phyloP scores from a whole-genome alignment of 192 early-diverging fungal genomes.

The Spizellomyces punctatus region DNA sequence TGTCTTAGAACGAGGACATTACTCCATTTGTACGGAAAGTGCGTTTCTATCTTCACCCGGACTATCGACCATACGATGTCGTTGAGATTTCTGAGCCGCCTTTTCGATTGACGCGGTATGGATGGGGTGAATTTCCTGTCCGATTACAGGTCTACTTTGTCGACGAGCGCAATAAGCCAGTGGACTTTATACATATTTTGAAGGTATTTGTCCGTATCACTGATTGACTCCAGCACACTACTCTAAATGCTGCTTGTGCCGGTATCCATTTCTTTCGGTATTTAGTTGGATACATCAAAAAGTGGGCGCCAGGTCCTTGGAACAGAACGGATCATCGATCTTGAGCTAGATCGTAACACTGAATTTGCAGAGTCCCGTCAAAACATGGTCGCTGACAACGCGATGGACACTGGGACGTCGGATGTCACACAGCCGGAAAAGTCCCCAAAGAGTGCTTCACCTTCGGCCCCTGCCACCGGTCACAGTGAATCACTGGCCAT shows the following conservation, averaged over 20 bases:
- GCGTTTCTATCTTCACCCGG: slow-evolving; percentile 86
- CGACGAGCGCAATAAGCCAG: slow-evolving; percentile 80
- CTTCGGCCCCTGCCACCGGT: not conserved
- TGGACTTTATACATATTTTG: slow-evolving; percentile 80
- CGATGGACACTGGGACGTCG: not conserved
- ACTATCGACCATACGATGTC: slow-evolving; percentile 86
- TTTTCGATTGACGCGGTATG: slow-evolving; percentile 84
- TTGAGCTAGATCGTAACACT: slow-evolving; percentile 85
- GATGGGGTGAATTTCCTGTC: slow-evolving; percentile 94
- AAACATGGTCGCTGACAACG: not conserved
- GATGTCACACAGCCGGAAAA: not conserved
- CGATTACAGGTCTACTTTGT: slow-evolving; percentile 79
- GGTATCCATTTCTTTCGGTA: not conserved
- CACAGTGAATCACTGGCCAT: not conserved
- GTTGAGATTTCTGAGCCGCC: slow-evolving; percentile 77
- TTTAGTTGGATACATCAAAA: slow-evolving; percentile 67
- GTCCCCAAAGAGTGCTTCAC: not conserved
- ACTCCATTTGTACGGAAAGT: slow-evolving; percentile 75
- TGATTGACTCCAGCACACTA: too few species aligned
- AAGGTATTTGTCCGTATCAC: slow-evolving; percentile 51
- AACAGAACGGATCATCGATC: slow-evolving; percentile 72
- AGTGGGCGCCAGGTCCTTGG: slow-evolving; percentile 74
- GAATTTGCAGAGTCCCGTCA: slow-evolving; percentile 47
- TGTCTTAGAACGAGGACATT: slow-evolving; percentile 40
- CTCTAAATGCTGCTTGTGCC: not conserved